Evolutionary conservation across 768 basidiomycete species (phyloP).

Genomic region (Boletus fagicola): DNA sequence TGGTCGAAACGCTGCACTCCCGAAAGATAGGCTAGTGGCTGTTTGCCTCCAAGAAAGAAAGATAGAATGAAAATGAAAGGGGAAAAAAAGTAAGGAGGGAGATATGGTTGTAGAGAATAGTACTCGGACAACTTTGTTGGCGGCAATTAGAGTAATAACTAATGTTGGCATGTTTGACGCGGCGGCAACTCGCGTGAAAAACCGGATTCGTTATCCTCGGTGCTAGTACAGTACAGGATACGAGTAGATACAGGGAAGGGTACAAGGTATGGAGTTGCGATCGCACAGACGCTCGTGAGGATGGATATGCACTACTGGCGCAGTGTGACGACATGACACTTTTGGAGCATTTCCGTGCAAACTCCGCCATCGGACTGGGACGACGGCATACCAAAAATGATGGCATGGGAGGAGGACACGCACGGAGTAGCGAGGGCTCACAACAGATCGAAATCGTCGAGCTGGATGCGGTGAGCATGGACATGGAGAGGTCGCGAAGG

Average conservation of each 20-base stretch:
- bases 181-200: constrained; percentile 24
- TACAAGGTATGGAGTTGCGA: background rate
- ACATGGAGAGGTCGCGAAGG: background rate
- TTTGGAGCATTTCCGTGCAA: background rate
- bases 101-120: constrained; percentile 9
- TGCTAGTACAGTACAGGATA: background rate
- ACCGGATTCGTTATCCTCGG: constrained; percentile 6
- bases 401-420: background rate
- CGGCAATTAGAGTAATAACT: no score
- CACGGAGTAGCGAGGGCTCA: constrained; percentile 32
- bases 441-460: constrained; percentile 92
- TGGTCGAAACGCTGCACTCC: constrained; percentile 17
- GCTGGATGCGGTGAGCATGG: constrained; percentile 43
- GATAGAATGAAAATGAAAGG: constrained; percentile 1
- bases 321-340: background rate
- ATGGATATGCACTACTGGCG: background rate
- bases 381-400: background rate
- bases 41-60: constrained; percentile 14
- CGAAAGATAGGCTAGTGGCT: constrained; percentile 9
- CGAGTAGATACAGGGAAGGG: background rate
- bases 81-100: constrained; percentile 5
- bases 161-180: constrained; percentile 14
- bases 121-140: constrained; percentile 3
- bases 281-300: background rate
- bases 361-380: constrained; percentile 1